A percentile compares a stretch with the other conserved stretches of the same genome.
These are phyloP conservation scores for Aspergillus neotritici DNA, from an alignment of 2,329 filamentous ascomycete genomes.

Conservation along the genomic window DNA sequence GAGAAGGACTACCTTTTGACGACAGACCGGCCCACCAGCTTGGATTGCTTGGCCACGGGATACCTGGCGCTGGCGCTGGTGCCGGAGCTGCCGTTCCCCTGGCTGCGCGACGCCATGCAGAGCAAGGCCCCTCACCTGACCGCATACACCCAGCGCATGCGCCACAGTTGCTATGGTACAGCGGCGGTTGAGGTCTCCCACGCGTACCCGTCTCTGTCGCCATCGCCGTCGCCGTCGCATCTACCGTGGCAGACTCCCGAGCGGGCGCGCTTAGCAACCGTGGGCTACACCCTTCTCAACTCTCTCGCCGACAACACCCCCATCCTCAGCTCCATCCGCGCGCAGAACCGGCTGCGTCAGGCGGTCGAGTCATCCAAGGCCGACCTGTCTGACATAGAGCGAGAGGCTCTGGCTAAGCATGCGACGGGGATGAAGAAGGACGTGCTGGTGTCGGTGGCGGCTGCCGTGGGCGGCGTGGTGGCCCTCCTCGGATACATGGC, in stretches of 20 bases:
- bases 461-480: conserved; percentile 30
- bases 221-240: conserved; percentile 11
- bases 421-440: conserved; percentile 28
- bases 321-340: conserved; percentile 32
- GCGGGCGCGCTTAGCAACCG: conserved; percentile 25
- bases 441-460: conserved; percentile 31
- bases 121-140: conserved; percentile 44
- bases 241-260: conserved; percentile 35
- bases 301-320: conserved; percentile 34
- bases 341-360: conserved; percentile 34
- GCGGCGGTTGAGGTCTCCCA: conserved; percentile 16
- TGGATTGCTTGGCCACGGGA: conserved; percentile 76
- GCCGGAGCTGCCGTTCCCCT: conserved; percentile 56
- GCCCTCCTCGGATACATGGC: conserved; percentile 35
- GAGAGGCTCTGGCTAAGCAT: conserved; percentile 19
- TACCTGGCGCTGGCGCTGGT: conserved; percentile 71
- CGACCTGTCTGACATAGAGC: conserved; percentile 22
- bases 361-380: conserved; percentile 22
- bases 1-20: conserved; percentile 53
- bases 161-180: conserved; percentile 34
- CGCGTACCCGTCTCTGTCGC: conserved; percentile 26
- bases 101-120: conserved; percentile 55
- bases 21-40: conserved; percentile 47
- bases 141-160: conserved; percentile 41
- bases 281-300: conserved; percentile 32